These are phyloP conservation scores for Gamarada debralockiae DNA, from an alignment of 495 filamentous ascomycete species.

Conservation along the genomic window DNA sequence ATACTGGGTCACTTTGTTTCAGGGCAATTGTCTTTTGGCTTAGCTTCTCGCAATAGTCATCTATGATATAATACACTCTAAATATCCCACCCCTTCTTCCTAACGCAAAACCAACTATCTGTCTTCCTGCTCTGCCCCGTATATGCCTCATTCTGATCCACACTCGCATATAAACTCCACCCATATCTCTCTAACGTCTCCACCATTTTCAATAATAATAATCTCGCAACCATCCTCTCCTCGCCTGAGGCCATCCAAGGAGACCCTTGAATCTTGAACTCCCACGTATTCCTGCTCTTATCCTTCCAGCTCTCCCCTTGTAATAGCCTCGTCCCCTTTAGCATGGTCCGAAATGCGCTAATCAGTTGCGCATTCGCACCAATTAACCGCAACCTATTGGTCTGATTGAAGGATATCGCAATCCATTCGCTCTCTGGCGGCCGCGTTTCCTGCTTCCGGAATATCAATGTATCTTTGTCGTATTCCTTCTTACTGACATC, in stretches of 20 bases:
- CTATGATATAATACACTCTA: no score
- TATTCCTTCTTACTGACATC: slow-evolving; percentile 11
- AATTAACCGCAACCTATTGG: slow-evolving; percentile 15
- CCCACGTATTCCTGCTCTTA: slow-evolving; percentile 10
- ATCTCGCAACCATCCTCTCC: slow-evolving; percentile 8
- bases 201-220: slow-evolving; percentile 17
- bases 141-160: slow-evolving; percentile 8
- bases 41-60: no score
- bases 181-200: slow-evolving; percentile 17
- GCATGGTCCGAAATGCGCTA: neutral
- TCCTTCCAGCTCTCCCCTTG: slow-evolving; percentile 19
- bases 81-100: slow-evolving; percentile 15
- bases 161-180: slow-evolving; percentile 19
- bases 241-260: slow-evolving; percentile 13
- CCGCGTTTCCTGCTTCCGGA: slow-evolving; percentile 13
- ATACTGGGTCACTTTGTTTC: neutral
- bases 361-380: slow-evolving; percentile 9
- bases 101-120: slow-evolving; percentile 21
- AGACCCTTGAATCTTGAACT: slow-evolving; percentile 19
- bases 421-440: slow-evolving; percentile 17
- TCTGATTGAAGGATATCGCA: slow-evolving; percentile 12
- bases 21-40: neutral
- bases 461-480: slow-evolving; percentile 18
- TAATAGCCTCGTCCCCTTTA: slow-evolving; percentile 4
- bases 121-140: slow-evolving; percentile 6